Percentiles rank a stretch among this genome's conserved stretches.
Evolutionary conservation across 805 yeast genomes (phyloP).

Genomic region (Clavispora vitiphila): DNA sequence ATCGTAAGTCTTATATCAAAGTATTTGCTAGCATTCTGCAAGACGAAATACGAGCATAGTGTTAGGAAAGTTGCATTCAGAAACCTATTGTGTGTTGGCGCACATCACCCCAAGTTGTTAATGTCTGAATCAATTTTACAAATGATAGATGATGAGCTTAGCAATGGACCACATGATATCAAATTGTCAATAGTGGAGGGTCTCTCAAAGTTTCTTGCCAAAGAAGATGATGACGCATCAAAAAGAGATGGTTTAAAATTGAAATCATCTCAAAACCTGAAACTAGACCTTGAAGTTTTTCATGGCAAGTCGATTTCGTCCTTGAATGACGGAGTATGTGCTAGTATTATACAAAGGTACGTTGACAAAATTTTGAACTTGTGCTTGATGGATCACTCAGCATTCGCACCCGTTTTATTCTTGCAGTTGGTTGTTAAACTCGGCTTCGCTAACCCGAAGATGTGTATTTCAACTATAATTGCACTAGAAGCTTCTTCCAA

Average conservation of each 20-base stretch:
- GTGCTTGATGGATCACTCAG: conserved; percentile 42
- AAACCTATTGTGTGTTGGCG: conserved; percentile 55
- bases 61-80: conserved; percentile 50
- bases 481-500: conserved; percentile 59
- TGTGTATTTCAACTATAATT: conserved; percentile 62
- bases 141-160: conserved; percentile 49
- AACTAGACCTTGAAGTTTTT: conserved; percentile 46
- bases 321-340: conserved; percentile 65
- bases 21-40: conserved; percentile 52
- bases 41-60: conserved; percentile 20
- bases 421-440: conserved; percentile 51
- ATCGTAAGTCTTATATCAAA: conserved; percentile 55
- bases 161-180: conserved; percentile 29
- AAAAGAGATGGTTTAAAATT: conserved; percentile 32
- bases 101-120: conserved; percentile 62
- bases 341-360: conserved; percentile 66
- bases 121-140: conserved; percentile 49
- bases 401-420: conserved; percentile 50
- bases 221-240: conserved; percentile 48
- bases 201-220: conserved; percentile 49
- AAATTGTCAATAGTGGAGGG: conserved; percentile 53
- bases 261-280: conserved; percentile 27
- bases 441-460: conserved; percentile 73
- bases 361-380: conserved; percentile 42
- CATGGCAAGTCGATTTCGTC: conserved; percentile 48